Base-by-base conservation (phyloP, 768 basidiomycete species). In the Leucocoprinus sp. region DNA sequence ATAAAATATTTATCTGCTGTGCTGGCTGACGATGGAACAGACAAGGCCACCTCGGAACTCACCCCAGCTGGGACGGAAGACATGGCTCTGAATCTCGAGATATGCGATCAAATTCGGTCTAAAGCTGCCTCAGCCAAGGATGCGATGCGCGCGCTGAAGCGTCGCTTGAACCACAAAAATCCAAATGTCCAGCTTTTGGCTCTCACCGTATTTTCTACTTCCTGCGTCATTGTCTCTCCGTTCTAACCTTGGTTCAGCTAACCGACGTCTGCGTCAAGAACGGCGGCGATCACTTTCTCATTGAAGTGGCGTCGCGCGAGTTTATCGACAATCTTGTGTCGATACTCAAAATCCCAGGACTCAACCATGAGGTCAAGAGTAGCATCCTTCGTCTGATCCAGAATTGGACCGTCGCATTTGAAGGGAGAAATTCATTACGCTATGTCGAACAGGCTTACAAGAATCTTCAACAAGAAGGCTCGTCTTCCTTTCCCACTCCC, bases 181-280 rank as follows among this genome's bases (percentile, higher is more conserved):
- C 93, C 92, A 0, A 95, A 98, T 55, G 93, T 95, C 6, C 91
- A 93, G 64, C 70, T 93, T 23, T 70, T 93, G 48, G 79, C 91
- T n/a, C 74, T 96, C 9, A 71, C 77, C 8, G 93, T 95, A 60
- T 57, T 89, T 74, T 29, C 26, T n/a, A 15, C n/a, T 38, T n/a
- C 39, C 17, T 26, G 24, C n/a, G 5, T 15, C 36, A 43, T 37
- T 43, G 22, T 7, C 24, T 22, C 36, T 45, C 22, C 47, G 33
- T 24, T 18, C 8, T 15, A 12, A 14, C 31, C 34, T 27, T 42
- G 27, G 24, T 42, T 8, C 59, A 95, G 87, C 71, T 97, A 39
- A 81, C 87, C 37, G 96, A 98, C 63, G 72, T 82, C 7, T 93
- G 90, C 57, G 76, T 98, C 61, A 99, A 99, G 81, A 99, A 99